These are phyloP conservation scores for Amanita brunnescens DNA, from an alignment of 768 basidiomycete species.

Conservation along the genomic window DNA sequence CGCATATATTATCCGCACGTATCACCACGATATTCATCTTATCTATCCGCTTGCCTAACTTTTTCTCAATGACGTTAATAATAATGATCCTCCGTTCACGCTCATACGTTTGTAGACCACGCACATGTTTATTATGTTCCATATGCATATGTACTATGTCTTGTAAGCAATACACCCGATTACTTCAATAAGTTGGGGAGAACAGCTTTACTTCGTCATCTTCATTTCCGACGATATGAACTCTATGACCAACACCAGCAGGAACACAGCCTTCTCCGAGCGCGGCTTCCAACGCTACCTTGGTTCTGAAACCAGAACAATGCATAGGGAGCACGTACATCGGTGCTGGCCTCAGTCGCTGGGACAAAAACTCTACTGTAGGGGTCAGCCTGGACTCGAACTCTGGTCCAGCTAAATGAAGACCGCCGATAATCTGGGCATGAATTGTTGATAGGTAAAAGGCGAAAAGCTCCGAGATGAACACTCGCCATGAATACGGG, in stretches of 20 bases:
- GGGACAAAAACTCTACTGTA: constrained; percentile 64
- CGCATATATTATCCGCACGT: constrained; percentile 2
- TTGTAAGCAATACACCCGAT: constrained; percentile 1
- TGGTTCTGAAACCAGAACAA: constrained; percentile 73
- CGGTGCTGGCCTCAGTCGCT: constrained; percentile 51
- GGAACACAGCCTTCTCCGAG: constrained; percentile 75
- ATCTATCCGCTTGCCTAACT: background rate
- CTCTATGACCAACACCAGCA: constrained; percentile 62
- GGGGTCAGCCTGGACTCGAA: constrained; percentile 51
- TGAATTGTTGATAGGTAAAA: background rate
- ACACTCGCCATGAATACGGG: constrained; percentile 66
- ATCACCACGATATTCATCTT: background rate
- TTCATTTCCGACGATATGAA: constrained; percentile 45
- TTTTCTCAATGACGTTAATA: background rate
- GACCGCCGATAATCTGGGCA: constrained; percentile 63
- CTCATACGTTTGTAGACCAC: background rate
- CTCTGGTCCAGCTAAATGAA: constrained; percentile 75
- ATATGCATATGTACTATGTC: constrained; percentile 2
- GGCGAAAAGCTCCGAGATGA: background rate
- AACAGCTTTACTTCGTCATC: constrained; percentile 30
- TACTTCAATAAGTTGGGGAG: constrained; percentile 19
- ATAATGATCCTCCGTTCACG: background rate
- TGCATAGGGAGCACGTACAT: constrained; percentile 77
- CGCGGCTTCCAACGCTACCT: constrained; percentile 58
- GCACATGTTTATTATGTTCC: too few species aligned